Evolutionary conservation across 371 early-diverging fungal genomes (phyloP), one percentile per base, ranked within the genome.

Genomic region (Rhizopus delemar): DNA sequence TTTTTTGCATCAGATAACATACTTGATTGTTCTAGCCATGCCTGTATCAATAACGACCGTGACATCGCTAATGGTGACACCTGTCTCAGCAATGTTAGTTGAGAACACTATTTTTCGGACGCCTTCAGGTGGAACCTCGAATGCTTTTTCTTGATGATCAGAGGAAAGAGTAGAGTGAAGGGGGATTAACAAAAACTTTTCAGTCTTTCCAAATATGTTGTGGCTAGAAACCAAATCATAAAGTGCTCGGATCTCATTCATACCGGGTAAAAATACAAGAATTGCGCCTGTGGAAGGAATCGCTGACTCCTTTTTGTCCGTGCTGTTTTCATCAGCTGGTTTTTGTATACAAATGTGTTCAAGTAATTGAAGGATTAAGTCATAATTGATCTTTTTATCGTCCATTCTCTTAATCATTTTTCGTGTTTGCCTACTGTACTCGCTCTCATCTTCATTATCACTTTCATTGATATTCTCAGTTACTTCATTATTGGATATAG

Each of bases 81-180:
- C 90, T 0, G 98, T 97, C 68, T 98, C 98, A 1, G 96, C 93
- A 73, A 98, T 93, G 58, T 97, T 96, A 16, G 97, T 97, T 4
- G 92, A 77, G 49, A 98, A 69, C 13, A 98, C 92, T 53, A 95
- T 86, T 71, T 96, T 96, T 33, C 96, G 78, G 11, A 82, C 63
- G 0, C 88, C 87, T 0, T 66, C 52, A 2, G 86, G 83, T 8
- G 88, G 87, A 5, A 75, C 60, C 31, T 84, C 84, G 69, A 89
- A 87, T 2, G 88, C 89, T 11, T 75, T 77, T 34, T 82, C 81
- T 65, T 93, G 89, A 8, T 84, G 77, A 13, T 86, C 86, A 3
- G 86, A 82, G 2, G 92, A 84, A 5, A 94, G 65, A 5, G 88
- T 79, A 2, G 93, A 90, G 60, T 95, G 95, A 63, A 95, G 80